phyloP scores from a whole-genome alignment of 495 filamentous ascomycete genomes.

The Penicillium angulare region DNA sequence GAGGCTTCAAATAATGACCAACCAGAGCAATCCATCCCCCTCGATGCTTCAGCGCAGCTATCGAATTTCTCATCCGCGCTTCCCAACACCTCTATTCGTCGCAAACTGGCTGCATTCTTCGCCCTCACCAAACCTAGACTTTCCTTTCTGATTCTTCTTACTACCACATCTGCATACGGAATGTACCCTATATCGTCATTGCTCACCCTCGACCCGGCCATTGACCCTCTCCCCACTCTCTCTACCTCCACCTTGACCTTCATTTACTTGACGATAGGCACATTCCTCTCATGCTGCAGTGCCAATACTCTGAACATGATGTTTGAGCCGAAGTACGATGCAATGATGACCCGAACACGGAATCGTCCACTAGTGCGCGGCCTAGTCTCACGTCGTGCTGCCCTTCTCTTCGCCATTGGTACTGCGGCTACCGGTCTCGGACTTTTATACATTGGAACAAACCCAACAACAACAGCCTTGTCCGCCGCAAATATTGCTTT shows the following conservation, averaged over 20 bases:
- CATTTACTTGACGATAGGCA: constrained; percentile 86
- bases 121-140: constrained; percentile 93
- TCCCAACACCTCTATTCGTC: constrained; percentile 68
- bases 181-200: constrained; percentile 76
- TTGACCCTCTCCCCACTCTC: constrained; percentile 75
- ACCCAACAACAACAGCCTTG: constrained; percentile 86
- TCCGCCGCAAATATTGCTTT: constrained; percentile 81
- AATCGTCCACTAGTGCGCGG: constrained; percentile 86
- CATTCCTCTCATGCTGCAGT: constrained; percentile 76
- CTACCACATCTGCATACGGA: constrained; percentile 87
- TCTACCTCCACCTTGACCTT: constrained; percentile 86
- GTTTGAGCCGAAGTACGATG: constrained; percentile 86
- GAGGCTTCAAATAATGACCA: constrained; percentile 20
- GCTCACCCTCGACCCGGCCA: constrained; percentile 54
- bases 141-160: constrained; percentile 86
- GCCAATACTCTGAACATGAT: constrained; percentile 98
- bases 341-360: constrained; percentile 85
- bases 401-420: constrained; percentile 72
- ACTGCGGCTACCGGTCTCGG: constrained; percentile 65
- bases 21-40: constrained; percentile 55
- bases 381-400: constrained; percentile 71
- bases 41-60: constrained; percentile 79
- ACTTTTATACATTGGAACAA: constrained; percentile 82
- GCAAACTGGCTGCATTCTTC: constrained; percentile 78
- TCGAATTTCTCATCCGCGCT: constrained; percentile 67